These are phyloP conservation scores for Curvularia sp. DNA, from an alignment of 2,329 filamentous ascomycete species.

Conservation along the genomic window DNA sequence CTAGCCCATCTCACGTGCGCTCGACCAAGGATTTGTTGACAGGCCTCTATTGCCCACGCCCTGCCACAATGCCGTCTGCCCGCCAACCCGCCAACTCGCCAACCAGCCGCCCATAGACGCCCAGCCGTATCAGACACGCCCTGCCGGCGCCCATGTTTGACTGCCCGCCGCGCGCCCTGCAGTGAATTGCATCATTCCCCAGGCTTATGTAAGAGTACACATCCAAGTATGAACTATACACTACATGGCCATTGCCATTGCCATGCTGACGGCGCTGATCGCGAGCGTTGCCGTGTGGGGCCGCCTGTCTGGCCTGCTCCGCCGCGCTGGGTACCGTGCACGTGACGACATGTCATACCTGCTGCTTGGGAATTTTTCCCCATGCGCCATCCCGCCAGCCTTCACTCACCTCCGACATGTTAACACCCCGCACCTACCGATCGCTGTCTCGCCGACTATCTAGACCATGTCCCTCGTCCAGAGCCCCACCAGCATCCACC, in stretches of 20 bases:
- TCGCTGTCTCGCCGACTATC: conserved; percentile 40
- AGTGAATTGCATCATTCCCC: not conserved
- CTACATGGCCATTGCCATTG: not conserved
- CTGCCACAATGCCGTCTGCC: not conserved
- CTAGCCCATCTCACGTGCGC: not conserved
- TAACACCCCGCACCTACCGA: conserved; percentile 40
- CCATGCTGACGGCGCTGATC: conserved; percentile 11
- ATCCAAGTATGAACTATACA: too few species aligned
- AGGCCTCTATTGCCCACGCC: not conserved
- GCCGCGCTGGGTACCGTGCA: conserved; percentile 7
- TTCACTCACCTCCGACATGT: conserved; percentile 34
- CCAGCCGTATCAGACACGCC: not conserved
- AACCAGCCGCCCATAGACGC: too few species aligned
- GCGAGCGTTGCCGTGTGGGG: conserved; percentile 13
- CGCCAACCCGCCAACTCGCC: too few species aligned
- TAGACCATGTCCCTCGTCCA: conserved; percentile 26
- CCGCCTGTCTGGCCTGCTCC: conserved; percentile 10
- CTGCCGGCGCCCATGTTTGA: not conserved
- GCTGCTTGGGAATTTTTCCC: conserved; percentile 21
- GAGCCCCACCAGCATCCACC: conserved; percentile 26
- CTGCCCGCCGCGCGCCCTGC: not conserved
- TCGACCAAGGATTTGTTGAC: not conserved
- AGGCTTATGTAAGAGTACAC: too few species aligned
- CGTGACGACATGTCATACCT: conserved; percentile 20
- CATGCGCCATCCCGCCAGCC: conserved; percentile 8